These are phyloP conservation scores for Prunus armeniaca DNA, from an alignment of 306 rosid species.

Conservation along the genomic window DNA sequence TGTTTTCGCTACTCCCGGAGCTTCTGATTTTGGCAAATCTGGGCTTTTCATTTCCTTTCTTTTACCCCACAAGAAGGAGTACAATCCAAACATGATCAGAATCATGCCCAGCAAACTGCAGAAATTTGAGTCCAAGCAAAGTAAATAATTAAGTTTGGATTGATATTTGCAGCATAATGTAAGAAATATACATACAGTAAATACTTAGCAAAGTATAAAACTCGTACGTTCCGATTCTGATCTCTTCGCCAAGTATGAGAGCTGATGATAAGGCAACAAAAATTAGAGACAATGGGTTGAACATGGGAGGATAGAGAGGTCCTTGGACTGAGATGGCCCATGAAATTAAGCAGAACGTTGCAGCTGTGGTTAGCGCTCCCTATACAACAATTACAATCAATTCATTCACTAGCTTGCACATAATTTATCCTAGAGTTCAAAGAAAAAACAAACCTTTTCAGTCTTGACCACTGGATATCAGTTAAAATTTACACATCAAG, in stretches of 20 bases:
- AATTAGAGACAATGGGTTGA: conserved; percentile 61
- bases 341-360: conserved; percentile 52
- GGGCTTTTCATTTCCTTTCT: conserved; percentile 16
- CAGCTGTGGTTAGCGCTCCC: conserved; percentile 62
- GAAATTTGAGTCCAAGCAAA: background rate
- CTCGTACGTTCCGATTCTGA: conserved; percentile 55
- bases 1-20: conserved; percentile 14
- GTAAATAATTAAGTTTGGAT: background rate
- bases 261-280: conserved; percentile 61
- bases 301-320: conserved; percentile 69
- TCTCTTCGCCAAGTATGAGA: conserved; percentile 44
- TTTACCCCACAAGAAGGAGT: conserved; percentile 64
- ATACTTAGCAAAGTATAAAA: background rate
- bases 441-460: background rate
- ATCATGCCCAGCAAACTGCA: conserved; percentile 58
- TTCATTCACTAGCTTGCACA: too few species aligned
- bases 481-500: background rate
- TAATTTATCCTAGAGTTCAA: background rate
- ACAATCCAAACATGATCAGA: conserved; percentile 54
- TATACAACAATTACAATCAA: conserved; percentile 10
- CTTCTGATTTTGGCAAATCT: conserved; percentile 9
- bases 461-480: background rate
- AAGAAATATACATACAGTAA: background rate
- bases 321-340: conserved; percentile 56
- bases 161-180: background rate